Conservation (phyloP, 2,329 filamentous ascomycete species). For the Xylaria sp. region DNA sequence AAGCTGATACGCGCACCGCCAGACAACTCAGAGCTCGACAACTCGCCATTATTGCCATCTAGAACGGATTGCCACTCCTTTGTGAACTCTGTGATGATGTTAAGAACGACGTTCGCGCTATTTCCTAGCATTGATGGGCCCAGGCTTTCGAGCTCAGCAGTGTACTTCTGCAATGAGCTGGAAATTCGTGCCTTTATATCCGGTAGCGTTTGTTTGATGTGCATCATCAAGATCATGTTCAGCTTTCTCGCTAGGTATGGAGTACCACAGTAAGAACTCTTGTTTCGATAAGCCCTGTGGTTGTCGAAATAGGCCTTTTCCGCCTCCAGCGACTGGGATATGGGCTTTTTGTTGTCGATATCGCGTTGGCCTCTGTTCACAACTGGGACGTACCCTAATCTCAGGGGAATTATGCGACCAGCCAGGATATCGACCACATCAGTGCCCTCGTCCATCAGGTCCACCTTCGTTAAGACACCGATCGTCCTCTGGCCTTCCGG, state of each 20-base stretch:
- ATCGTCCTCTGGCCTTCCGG: constrained; percentile 98
- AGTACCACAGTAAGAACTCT: constrained; percentile 97
- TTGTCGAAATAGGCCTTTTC: constrained; percentile 98
- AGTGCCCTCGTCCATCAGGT: constrained; percentile 98
- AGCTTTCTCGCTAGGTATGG: constrained; percentile 96
- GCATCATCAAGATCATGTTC: constrained; percentile 99
- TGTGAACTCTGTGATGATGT: constrained; percentile 98
- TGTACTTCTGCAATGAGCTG: constrained; percentile 93
- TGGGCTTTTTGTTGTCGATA: constrained; percentile 97
- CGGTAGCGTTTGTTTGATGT: constrained; percentile 98
- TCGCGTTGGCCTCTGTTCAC: constrained; percentile 98
- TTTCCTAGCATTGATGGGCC: constrained; percentile 97
- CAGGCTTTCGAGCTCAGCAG: constrained; percentile 79
- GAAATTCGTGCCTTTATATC: constrained; percentile 98
- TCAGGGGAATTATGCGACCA: constrained; percentile 93
- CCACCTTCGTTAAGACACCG: constrained; percentile 97
- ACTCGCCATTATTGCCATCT: constrained; percentile 95
- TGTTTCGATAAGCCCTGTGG: constrained; percentile 98
- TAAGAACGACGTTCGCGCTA: constrained; percentile 94
- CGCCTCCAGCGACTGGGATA: constrained; percentile 87
- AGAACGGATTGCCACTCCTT: constrained; percentile 97
- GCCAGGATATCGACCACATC: constrained; percentile 99
- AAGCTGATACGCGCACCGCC: constrained; percentile 98
- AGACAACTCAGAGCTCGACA: constrained; percentile 93
- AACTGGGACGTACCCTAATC: constrained; percentile 94